Percentiles rank a stretch among this genome's conserved stretches.
Conservation (phyloP, 345 rosid species). For the Nasturtium officinale region DNA sequence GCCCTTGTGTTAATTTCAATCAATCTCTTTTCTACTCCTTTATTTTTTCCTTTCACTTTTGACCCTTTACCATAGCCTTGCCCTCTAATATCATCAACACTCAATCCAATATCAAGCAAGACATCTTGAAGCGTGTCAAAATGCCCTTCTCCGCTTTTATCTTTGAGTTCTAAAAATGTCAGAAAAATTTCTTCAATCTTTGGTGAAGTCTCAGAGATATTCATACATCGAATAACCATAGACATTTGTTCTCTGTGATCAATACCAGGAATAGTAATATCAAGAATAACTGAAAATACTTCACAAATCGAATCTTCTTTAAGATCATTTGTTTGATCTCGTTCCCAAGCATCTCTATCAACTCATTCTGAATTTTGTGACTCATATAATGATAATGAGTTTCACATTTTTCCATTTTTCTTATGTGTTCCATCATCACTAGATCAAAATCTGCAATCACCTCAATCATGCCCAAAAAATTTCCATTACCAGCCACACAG, state of each 20-base stretch:
- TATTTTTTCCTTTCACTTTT: not conserved
- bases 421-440: not conserved
- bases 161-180: not conserved
- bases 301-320: not conserved
- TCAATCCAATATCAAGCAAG: not conserved
- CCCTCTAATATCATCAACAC: not conserved
- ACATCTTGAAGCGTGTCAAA: not conserved
- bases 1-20: not conserved
- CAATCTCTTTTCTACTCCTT: not conserved
- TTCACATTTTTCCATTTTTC: too few relatives aligned
- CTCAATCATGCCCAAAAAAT: not conserved
- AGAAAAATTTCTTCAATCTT: not conserved
- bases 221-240: not conserved
- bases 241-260: not conserved
- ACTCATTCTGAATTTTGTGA: not conserved
- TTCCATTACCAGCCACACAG: too few relatives aligned
- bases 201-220: not conserved
- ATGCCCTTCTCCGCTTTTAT: not conserved
- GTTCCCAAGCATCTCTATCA: not conserved
- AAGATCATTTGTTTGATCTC: not conserved
- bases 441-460: not conserved
- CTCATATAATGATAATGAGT: not conserved
- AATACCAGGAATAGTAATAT: not conserved
- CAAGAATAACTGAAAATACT: not conserved
- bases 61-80: not conserved